Percentiles rank a stretch among this genome's conserved stretches.
Evolutionary conservation across 805 yeast species (phyloP).

Genomic region (Hanseniaspora meyeri): DNA sequence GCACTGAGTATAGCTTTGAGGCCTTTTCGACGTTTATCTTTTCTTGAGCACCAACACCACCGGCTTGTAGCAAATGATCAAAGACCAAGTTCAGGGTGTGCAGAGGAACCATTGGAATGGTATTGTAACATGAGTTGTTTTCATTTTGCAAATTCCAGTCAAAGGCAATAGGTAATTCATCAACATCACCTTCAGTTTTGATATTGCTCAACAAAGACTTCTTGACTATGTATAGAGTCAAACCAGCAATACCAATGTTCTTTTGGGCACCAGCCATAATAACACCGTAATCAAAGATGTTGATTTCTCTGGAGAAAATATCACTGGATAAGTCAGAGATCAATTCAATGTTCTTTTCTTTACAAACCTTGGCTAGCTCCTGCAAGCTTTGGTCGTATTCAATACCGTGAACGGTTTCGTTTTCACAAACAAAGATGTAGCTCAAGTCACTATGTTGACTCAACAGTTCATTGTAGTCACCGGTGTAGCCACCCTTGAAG

Average conservation of each 20-base stretch:
- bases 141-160: constrained; percentile 76
- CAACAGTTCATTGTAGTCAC: constrained; percentile 14
- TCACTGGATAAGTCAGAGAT: constrained; percentile 95
- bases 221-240: constrained; percentile 81
- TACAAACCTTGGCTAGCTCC: constrained; percentile 23
- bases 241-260: constrained; percentile 93
- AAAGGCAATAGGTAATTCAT: constrained; percentile 78
- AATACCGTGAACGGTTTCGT: constrained; percentile 93
- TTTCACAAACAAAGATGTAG: constrained; percentile 83
- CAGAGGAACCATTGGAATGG: constrained; percentile 85
- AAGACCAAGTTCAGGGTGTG: constrained; percentile 75
- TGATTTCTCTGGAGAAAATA: constrained; percentile 68
- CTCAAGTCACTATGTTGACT: constrained; percentile 48
- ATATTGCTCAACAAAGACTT: constrained; percentile 54
- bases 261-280: constrained; percentile 98
- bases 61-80: constrained; percentile 45
- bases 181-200: constrained; percentile 34
- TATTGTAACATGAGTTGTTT: constrained; percentile 88
- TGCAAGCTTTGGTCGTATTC: constrained; percentile 49
- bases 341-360: constrained; percentile 48
- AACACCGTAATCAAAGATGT: constrained; percentile 72
- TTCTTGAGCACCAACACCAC: constrained; percentile 62
- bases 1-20: constrained; percentile 43
- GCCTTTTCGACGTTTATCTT: constrained; percentile 52
- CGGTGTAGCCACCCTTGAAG: constrained; percentile 34